Base-by-base conservation (phyloP, 495 filamentous ascomycete genomes). In the Aspergillus sparsus region DNA sequence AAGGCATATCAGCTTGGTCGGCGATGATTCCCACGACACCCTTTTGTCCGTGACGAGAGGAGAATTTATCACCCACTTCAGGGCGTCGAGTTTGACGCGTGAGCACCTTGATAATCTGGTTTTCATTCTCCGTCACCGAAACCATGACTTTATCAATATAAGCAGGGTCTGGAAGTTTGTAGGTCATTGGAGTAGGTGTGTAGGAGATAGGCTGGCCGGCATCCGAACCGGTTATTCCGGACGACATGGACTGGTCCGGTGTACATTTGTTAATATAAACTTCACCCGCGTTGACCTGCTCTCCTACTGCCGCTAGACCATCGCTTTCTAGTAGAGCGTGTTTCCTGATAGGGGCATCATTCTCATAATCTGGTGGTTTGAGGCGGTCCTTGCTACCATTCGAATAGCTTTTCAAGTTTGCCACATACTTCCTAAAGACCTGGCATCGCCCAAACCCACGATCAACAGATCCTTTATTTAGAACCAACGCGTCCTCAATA, bases 1-100 rank as follows among this genome's bases (percentile, higher is more conserved):
- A 99, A 1, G 94, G 94, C 89, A 99, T 89, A 70, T 99, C 94
- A 62, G 92, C 91, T 74, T 97, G 92, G 46, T 95, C 87, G 36
- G 91, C 91, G 56, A 98, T 96, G 69, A 97, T 93, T 42, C 94
- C 94, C 1, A 94, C 91, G 16, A 98, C 95, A 82, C 94, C 94
- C 76, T 98, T 98, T 74, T 98, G 94, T 44, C 94, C 94, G 77
- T 98, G 94, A 18, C 94, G 89, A 7, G 93, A 97, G 34, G 94
- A 97, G 78, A 98, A 98, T 73, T 98, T 98, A 74, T 98, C 94
- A 49, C 94, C 94, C 7, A 98, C 81, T 70, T 99, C 95, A 0
- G 94, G 94, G 6, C 92, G 83, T 34, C 95, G 87, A 0, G 94
- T 99, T 68, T 98, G 95, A 5, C 94, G 82, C 0, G 91, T 96